Evolutionary conservation across 2,329 filamentous ascomycete genomes (phyloP).

Genomic region (Talaromyces funiculosus): DNA sequence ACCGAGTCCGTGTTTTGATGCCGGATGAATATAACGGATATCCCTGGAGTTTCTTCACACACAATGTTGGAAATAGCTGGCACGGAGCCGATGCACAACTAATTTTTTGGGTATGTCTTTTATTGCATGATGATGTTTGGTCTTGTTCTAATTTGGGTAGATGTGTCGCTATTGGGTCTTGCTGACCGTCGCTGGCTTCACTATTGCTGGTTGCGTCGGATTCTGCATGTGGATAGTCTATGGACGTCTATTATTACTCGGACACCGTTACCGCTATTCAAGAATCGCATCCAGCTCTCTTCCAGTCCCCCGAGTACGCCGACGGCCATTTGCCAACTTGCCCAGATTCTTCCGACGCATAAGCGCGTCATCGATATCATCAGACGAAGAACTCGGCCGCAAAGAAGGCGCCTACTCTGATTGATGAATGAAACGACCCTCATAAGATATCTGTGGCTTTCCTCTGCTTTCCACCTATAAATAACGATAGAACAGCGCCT

Average conservation of each 20-base stretch:
- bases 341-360: slow-evolving; percentile 34
- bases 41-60: slow-evolving; percentile 67
- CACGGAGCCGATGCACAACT: slow-evolving; percentile 58
- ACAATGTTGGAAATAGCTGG: slow-evolving; percentile 61
- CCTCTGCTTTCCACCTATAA: neutral
- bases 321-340: slow-evolving; percentile 29
- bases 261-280: slow-evolving; percentile 32
- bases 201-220: slow-evolving; percentile 44
- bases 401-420: slow-evolving; percentile 35
- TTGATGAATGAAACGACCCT: slow-evolving; percentile 15
- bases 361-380: slow-evolving; percentile 36
- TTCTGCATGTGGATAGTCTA: slow-evolving; percentile 49
- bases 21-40: slow-evolving; percentile 64
- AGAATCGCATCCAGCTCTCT: slow-evolving; percentile 18
- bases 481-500: slow-evolving; percentile 11
- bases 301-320: slow-evolving; percentile 23
- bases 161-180: slow-evolving; percentile 55
- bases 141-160: slow-evolving; percentile 21
- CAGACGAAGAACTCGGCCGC: slow-evolving; percentile 32
- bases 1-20: slow-evolving; percentile 63
- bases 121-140: neutral
- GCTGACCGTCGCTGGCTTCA: slow-evolving; percentile 48
- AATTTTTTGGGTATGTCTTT: slow-evolving; percentile 55
- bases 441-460: neutral
- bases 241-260: slow-evolving; percentile 40